phyloP scores from a whole-genome alignment of 306 rosid species.

The Citrullus colocynthis region DNA sequence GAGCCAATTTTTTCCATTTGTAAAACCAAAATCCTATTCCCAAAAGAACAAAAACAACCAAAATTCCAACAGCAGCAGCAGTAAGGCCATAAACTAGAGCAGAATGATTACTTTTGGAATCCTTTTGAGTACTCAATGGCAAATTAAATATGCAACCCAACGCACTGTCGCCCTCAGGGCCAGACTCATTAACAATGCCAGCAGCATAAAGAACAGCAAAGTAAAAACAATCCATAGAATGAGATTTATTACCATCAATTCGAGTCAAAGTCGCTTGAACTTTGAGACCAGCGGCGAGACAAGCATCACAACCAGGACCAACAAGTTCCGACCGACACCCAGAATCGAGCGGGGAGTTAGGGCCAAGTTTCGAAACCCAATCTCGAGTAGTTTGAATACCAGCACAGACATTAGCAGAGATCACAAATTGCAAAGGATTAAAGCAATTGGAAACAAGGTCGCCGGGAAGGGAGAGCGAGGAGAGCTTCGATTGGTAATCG shows the following conservation, averaged over 20 bases:
- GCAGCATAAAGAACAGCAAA: constrained; percentile 68
- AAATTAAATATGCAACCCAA: constrained; percentile 43
- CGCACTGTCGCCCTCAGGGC: constrained; percentile 64
- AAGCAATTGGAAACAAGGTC: constrained; percentile 32
- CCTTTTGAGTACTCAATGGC: constrained; percentile 20
- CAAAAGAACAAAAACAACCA: constrained; percentile 41
- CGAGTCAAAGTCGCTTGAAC: constrained; percentile 20
- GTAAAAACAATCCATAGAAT: constrained; percentile 38
- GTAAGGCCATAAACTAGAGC: constrained; percentile 67
- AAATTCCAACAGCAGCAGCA: constrained; percentile 54
- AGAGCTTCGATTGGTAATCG: constrained; percentile 48
- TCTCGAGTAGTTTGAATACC: constrained; percentile 30
- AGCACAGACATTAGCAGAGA: constrained; percentile 45
- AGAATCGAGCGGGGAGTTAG: constrained; percentile 22
- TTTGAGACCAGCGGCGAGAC: constrained; percentile 40
- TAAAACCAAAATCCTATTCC: constrained; percentile 59
- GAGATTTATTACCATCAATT: constrained; percentile 55
- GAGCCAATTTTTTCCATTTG: constrained; percentile 20
- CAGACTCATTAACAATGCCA: constrained; percentile 62
- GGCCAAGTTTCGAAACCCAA: constrained; percentile 44
- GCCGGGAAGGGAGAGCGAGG: constrained; percentile 27
- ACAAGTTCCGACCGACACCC: constrained; percentile 53
- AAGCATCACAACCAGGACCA: constrained; percentile 43
- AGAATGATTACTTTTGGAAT: constrained; percentile 25
- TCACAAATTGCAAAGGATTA: constrained; percentile 51